A percentile compares a stretch with the other conserved stretches of the same genome.
Conservation (phyloP, 805 yeast species). For the Nakazawaea ishiwadae region DNA sequence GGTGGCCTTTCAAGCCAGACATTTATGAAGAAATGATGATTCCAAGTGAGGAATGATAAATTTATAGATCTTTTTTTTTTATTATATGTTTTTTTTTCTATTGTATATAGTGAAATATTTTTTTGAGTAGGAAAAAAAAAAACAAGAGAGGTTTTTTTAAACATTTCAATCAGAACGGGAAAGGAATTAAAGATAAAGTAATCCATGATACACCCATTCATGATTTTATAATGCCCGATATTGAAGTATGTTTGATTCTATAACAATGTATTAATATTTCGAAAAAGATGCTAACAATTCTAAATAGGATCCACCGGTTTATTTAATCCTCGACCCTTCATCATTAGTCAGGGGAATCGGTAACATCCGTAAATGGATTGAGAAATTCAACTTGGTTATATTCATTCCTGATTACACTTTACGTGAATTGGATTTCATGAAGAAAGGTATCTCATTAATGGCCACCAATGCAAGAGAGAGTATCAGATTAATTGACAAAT, state of each 20-base stretch:
- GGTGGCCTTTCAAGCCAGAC: conserved; percentile 88
- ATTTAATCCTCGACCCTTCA: conserved; percentile 61
- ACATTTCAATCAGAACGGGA: too few species aligned
- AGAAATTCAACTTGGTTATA: conserved; percentile 33
- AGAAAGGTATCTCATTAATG: conserved; percentile 47
- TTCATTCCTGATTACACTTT: conserved; percentile 55
- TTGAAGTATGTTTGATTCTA: background rate
- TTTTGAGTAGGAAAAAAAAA: too few species aligned
- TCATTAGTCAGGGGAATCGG: conserved; percentile 68
- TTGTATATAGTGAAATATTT: too few species aligned
- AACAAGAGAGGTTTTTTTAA: too few species aligned
- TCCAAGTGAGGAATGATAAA: conserved; percentile 2
- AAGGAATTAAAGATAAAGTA: too few species aligned
- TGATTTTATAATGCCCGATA: background rate
- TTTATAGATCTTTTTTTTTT: background rate
- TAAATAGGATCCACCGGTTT: conserved; percentile 10
- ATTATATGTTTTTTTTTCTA: too few species aligned
- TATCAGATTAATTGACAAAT: conserved; percentile 51
- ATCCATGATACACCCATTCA: too few species aligned
- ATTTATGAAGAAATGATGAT: conserved; percentile 16
- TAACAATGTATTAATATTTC: background rate
- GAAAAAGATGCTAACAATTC: background rate
- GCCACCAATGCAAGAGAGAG: conserved; percentile 67
- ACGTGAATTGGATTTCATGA: conserved; percentile 54
- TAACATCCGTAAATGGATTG: conserved; percentile 59